These are phyloP conservation scores for Rhamnella rubrinervis DNA, from an alignment of 331 rosid species.

Conservation along the genomic window DNA sequence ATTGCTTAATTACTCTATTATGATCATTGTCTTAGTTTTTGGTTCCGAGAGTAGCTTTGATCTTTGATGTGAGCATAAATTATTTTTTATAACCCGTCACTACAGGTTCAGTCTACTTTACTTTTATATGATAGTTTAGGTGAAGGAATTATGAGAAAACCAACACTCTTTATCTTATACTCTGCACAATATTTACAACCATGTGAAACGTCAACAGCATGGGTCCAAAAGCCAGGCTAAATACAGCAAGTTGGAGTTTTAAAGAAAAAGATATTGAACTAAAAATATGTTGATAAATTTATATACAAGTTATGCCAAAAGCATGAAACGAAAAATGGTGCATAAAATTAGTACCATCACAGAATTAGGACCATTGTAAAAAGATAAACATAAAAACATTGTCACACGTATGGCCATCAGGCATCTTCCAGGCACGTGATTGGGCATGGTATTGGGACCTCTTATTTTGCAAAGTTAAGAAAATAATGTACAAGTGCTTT, in stretches of 20 bases:
- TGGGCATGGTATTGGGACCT: constrained; percentile 21
- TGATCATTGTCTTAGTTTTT: constrained; percentile 17
- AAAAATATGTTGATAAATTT: no score
- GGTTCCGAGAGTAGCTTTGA: no score
- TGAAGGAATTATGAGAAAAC: not conserved
- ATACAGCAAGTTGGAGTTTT: not conserved
- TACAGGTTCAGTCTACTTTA: no score
- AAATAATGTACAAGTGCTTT: no score
- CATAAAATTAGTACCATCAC: constrained; percentile 28
- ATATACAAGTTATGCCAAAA: not conserved
- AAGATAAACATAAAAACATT: no score
- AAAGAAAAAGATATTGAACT: not conserved
- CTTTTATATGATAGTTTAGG: not conserved
- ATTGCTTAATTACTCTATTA: constrained; percentile 2
- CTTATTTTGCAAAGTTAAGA: no score
- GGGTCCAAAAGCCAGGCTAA: constrained; percentile 1
- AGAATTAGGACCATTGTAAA: constrained; percentile 28
- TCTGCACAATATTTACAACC: not conserved
- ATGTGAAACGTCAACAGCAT: constrained; percentile 5
- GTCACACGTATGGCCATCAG: no score
- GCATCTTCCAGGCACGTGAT: no score
- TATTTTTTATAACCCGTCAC: no score
- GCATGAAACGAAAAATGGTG: constrained; percentile 18
- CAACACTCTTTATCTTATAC: no score
- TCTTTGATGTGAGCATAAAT: no score